A percentile compares a stretch with the other conserved stretches of the same genome.
Evolutionary conservation across 1,284 basidiomycete species (phyloP).

Genomic region (Peniophora sp.): DNA sequence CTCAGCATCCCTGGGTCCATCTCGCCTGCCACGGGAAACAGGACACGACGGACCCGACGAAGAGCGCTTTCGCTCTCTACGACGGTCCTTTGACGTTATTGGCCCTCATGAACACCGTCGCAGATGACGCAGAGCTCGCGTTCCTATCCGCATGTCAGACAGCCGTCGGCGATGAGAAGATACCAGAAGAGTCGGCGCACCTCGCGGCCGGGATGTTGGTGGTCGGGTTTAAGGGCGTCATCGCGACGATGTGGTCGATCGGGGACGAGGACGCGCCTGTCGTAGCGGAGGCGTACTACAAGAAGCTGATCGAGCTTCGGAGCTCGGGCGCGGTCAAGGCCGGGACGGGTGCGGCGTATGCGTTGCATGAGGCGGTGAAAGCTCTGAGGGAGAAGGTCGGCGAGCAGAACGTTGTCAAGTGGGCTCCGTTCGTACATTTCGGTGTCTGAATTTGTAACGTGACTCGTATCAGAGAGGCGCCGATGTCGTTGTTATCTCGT

Average conservation of each 20-base stretch:
- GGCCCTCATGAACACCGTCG: neutral
- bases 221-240: conserved; percentile 12
- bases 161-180: conserved; percentile 11
- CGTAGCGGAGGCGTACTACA: conserved; percentile 10
- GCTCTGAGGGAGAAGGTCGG: neutral
- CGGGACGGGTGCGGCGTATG: neutral
- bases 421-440: neutral
- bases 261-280: conserved; percentile 8
- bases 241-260: conserved; percentile 19
- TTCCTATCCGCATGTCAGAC: conserved; percentile 20
- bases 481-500: too few relatives aligned
- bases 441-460: too few relatives aligned
- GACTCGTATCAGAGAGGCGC: too few relatives aligned
- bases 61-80: conserved; percentile 1
- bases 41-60: neutral
- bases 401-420: neutral
- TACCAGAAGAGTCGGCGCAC: conserved; percentile 15
- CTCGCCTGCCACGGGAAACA: conserved; percentile 4
- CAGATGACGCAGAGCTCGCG: conserved; percentile 6
- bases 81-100: neutral
- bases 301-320: neutral
- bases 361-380: conserved; percentile 3
- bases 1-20: neutral
- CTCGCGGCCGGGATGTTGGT: conserved; percentile 17
- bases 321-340: neutral